Evolutionary conservation across 1,284 basidiomycete genomes (phyloP).

Genomic region (Tylopilus orsonianus): DNA sequence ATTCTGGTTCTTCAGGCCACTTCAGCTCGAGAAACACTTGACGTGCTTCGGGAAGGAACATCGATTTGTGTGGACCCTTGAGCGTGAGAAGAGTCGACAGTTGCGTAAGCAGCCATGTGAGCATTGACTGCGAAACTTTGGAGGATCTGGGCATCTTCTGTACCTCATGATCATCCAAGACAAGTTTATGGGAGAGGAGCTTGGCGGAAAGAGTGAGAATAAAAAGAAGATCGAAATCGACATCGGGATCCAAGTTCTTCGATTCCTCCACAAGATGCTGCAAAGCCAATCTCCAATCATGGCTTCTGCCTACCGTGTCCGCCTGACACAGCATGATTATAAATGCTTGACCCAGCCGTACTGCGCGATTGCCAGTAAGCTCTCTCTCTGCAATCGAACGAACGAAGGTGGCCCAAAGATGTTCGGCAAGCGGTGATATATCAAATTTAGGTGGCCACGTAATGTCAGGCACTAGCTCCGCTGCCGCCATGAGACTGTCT

Average conservation of each 20-base stretch:
- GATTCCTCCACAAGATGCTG: neutral
- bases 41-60: slow-evolving; percentile 1
- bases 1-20: neutral
- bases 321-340: neutral
- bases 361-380: neutral
- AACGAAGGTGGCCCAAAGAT: slow-evolving; percentile 3
- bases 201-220: slow-evolving; percentile 3
- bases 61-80: neutral
- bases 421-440: slow-evolving; percentile 2
- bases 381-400: neutral
- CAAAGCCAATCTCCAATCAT: neutral
- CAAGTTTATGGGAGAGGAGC: neutral
- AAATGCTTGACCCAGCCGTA: slow-evolving; percentile 3
- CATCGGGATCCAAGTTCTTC: neutral
- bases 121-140: neutral
- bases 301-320: neutral
- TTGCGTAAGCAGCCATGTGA: slow-evolving; percentile 6
- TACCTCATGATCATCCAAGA: neutral
- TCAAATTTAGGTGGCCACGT: slow-evolving; percentile 6
- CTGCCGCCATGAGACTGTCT: slow-evolving; percentile 9
- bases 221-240: slow-evolving; percentile 2
- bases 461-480: slow-evolving; percentile 7
- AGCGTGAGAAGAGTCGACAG: neutral
- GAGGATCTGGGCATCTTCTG: neutral
- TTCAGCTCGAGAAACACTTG: neutral